These are phyloP conservation scores for Podospora fimiseda DNA, from an alignment of 495 filamentous ascomycete genomes.

Conservation along the genomic window DNA sequence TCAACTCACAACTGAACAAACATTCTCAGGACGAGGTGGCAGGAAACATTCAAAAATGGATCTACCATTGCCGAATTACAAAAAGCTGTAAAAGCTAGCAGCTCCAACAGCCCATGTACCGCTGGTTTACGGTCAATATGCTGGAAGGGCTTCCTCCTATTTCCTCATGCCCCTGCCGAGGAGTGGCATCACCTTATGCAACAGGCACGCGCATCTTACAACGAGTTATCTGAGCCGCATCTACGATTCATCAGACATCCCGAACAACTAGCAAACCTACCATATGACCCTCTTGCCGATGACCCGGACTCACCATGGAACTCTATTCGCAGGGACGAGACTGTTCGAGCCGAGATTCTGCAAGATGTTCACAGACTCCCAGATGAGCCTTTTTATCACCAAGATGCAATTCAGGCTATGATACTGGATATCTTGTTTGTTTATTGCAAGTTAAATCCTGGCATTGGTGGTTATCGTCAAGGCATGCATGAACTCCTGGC, in stretches of 20 bases:
- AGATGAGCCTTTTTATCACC: conserved; percentile 84
- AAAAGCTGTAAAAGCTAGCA: conserved; percentile 53
- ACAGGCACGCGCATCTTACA: conserved; percentile 68
- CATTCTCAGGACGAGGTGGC: conserved; percentile 51
- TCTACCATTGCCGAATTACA: conserved; percentile 58
- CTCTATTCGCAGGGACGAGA: conserved; percentile 73
- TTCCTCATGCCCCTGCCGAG: conserved; percentile 57
- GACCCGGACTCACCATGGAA: conserved; percentile 87
- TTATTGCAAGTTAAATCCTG: conserved; percentile 87
- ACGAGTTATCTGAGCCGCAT: conserved; percentile 63
- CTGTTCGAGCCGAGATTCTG: conserved; percentile 78
- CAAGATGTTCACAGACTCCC: conserved; percentile 94
- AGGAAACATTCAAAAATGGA: conserved; percentile 55
- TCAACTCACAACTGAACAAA: conserved; percentile 6
- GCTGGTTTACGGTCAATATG: conserved; percentile 78
- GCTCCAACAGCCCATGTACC: conserved; percentile 53
- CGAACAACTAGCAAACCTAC: conserved; percentile 61
- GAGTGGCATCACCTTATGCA: conserved; percentile 62
- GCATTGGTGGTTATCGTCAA: conserved; percentile 79
- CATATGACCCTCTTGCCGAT: conserved; percentile 79
- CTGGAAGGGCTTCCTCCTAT: conserved; percentile 91
- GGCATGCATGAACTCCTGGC: conserved; percentile 97
- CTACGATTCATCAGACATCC: conserved; percentile 75
- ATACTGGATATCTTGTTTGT: conserved; percentile 87
- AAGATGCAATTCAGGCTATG: conserved; percentile 68